Base-by-base conservation (phyloP, 208 protist genomes). In the Crithidia bombi region DNA sequence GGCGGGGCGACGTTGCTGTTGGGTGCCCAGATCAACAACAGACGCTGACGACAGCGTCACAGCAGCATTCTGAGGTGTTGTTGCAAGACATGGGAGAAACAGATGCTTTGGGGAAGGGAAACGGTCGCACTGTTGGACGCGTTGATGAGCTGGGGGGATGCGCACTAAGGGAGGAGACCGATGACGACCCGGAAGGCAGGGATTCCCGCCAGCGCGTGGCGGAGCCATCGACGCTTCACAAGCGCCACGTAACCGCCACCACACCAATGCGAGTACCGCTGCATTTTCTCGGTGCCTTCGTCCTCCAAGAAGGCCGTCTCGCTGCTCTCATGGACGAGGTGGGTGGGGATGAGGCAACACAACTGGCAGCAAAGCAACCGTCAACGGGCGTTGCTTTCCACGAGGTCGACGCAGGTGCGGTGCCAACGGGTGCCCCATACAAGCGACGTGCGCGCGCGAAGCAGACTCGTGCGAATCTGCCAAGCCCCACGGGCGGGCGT, bases 281-380 rank as follows among this genome's bases (percentile, higher is more conserved):
- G 59, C 55, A 69, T 10, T 46, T 73, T n/a, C 23, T 75, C 32
- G 66, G 41, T 43, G 41, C 43, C 23, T 71, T 80, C 28, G 32
- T 80, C 14, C 56, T 75, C 1, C 68, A 71, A 50, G 69, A 80
- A 64, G 36, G 54, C 23, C 35, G 50, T 17, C 32, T 80, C 14
- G 44, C 38, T 11, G 52, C 41, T 35, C 26, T 17, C 1, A 11
- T 61, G 36, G 26, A 17, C 7, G n/a, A n/a, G n/a, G n/a, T n/a
- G n/a, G n/a, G n/a, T n/a, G n/a, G n/a, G n/a, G 10, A 3, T n/a
- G 21, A 30, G 10, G 19, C 33, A 5, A 33, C 14, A 23, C 32
- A 58, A 28, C 17, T 3, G 35, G 14, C 3, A 30, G 47, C 26
- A 17, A 14, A 17, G 9, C 43, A 69, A 32, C 36, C 36, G 26